Evolutionary conservation across 208 protist genomes (phyloP).

Genomic region (Leishmania martiniquensis): DNA sequence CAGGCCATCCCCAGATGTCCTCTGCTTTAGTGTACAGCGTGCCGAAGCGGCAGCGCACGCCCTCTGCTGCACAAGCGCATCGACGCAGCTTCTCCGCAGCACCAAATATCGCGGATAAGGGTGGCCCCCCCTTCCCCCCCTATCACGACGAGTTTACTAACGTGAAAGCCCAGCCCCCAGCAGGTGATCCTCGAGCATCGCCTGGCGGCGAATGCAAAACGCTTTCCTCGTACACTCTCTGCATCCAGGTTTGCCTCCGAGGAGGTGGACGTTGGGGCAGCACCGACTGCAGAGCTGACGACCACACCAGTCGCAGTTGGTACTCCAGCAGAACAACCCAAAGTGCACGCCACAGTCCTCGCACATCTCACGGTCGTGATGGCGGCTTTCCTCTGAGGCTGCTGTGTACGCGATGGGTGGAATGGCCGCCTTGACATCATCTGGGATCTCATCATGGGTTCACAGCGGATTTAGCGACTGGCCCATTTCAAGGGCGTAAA

Average conservation of each 20-base stretch:
- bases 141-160: neutral
- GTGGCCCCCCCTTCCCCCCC: neutral
- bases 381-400: slow-evolving; percentile 31
- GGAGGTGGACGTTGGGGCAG: slow-evolving; percentile 69
- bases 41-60: neutral
- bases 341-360: slow-evolving; percentile 67
- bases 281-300: slow-evolving; percentile 74
- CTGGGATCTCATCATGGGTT: slow-evolving; percentile 69
- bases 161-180: slow-evolving; percentile 9
- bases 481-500: slow-evolving; percentile 42
- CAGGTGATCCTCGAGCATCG: slow-evolving; percentile 34
- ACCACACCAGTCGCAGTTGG: slow-evolving; percentile 88
- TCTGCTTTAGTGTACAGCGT: too few species aligned
- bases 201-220: slow-evolving; percentile 33
- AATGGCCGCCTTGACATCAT: slow-evolving; percentile 70
- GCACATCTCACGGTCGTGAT: slow-evolving; percentile 48
- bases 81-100: neutral
- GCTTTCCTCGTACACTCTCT: slow-evolving; percentile 62
- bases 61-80: neutral
- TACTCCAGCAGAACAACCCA: slow-evolving; percentile 62
- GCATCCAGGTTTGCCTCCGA: slow-evolving; percentile 73
- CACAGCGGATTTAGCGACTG: slow-evolving; percentile 51
- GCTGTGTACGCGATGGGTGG: slow-evolving; percentile 71
- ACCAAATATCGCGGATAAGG: neutral
- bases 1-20: neutral